A percentile compares a stretch with the other conserved stretches of the same genome.
Conservation (phyloP, 345 rosid genomes). For the Aquilaria malaccensis region DNA sequence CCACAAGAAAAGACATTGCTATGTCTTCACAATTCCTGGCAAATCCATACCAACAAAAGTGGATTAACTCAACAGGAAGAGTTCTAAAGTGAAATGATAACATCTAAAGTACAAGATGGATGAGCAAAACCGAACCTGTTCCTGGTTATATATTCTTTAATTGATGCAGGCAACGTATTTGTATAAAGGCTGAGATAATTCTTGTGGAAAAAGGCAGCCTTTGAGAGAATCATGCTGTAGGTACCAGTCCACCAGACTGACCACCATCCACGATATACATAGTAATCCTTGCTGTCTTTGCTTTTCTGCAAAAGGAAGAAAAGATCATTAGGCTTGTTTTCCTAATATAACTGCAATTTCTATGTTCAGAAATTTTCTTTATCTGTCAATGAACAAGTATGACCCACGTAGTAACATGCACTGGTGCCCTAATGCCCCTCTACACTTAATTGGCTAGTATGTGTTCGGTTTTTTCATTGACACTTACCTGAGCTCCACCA, state of each 20-base stretch:
- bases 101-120: not conserved
- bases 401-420: no score
- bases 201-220: constrained; percentile 18
- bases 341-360: no score
- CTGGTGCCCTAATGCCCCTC: no score
- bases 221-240: constrained; percentile 16
- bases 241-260: constrained; percentile 22
- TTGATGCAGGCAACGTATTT: constrained; percentile 7
- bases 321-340: not conserved
- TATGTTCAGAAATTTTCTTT: no score
- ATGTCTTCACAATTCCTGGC: constrained; percentile 27
- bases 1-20: constrained; percentile 30
- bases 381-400: no score
- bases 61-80: constrained; percentile 11
- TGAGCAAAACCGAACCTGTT: constrained; percentile 13
- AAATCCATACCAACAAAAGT: constrained; percentile 5
- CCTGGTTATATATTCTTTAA: constrained; percentile 15
- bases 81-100: not conserved
- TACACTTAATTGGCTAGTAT: no score
- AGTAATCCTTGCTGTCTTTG: not conserved
- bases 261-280: constrained; percentile 22
- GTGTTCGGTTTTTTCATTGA: no score
- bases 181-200: constrained; percentile 16
- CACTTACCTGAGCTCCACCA: no score
- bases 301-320: not conserved